Base-by-base conservation (phyloP, 129 eudicot genomes). In the Tanacetum coccineum region DNA sequence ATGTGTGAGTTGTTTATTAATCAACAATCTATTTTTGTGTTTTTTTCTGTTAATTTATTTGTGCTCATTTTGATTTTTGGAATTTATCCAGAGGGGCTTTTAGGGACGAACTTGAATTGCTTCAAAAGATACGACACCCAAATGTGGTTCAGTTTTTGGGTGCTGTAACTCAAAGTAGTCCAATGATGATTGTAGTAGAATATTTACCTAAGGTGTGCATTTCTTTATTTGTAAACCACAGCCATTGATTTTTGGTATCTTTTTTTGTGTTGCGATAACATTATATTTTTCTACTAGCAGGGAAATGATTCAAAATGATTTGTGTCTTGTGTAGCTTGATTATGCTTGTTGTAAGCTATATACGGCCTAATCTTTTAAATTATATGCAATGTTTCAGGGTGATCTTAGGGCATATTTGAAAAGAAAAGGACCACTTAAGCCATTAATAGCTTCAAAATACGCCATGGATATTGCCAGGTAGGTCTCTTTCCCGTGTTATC, bases 141-240 rank as follows among this genome's bases (percentile, higher is more conserved):
- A 94, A 94, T 61, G 99, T 94, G 28, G 97, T 94, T 46, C 99
- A 94, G 54, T 94, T 94, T 78, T 84, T 94, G 14, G 99, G 99
- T 18, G 99, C 99, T 68, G 99, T 94, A 40, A 94, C 99, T 68
- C 99, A 94, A 81, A 89, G 92, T 81, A 89, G 90, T 81, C 99
- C 99, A 28, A 94, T 94, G 99, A 94, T 89, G 99, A 94, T 94
- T 71, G 90, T 94, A 62, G 83, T 87, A 22, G 99, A 94, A 76
- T 89, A 81, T 70, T 74, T 94, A 61, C 95, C 99, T 12, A 87
- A 94, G 97, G 99, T 89, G 40, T 50, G 65, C 36, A 30, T 67
- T 68, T 40, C 39, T 19, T 70, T 59, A 25, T 70, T 40, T 11
- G 42, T 68, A 26, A 69, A 22, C 48, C 61, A 30, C 20, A 26